These are phyloP conservation scores for Sphagnum magellanicum DNA, from an alignment of 228 moss, liverwort and hornwort species.

Conservation along the genomic window DNA sequence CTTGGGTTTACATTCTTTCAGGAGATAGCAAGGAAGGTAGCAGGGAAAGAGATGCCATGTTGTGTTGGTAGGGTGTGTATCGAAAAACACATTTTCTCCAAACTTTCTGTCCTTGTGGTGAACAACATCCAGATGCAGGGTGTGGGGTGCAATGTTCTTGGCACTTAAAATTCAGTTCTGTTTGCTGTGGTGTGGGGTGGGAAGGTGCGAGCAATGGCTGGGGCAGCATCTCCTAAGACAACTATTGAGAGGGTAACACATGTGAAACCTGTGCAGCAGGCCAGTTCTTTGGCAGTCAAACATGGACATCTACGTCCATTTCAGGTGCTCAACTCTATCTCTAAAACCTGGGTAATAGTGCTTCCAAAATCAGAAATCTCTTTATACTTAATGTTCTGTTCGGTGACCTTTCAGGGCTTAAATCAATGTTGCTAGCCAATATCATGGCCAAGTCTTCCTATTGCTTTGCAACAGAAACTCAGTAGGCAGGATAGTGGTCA, in stretches of 20 bases:
- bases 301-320: conserved; percentile 30
- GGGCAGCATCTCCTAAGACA: conserved; percentile 82
- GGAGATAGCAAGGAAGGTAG: not conserved
- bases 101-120: too few species aligned
- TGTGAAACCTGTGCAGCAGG: conserved; percentile 45
- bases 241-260: conserved; percentile 75
- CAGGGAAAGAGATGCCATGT: not conserved
- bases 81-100: too few species aligned
- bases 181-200: conserved; percentile 9
- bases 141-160: too few species aligned
- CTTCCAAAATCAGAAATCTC: too few species aligned
- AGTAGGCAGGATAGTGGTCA: too few species aligned
- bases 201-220: conserved; percentile 67
- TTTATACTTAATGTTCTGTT: too few species aligned
- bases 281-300: conserved; percentile 33
- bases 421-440: too few species aligned
- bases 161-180: not conserved
- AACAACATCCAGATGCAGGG: too few species aligned
- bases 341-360: not conserved
- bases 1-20: not conserved
- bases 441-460: too few species aligned
- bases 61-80: too few species aligned
- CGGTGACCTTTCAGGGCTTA: too few species aligned
- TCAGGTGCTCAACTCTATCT: conserved; percentile 20
- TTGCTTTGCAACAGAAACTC: too few species aligned